Evolutionary conservation across 148 eudicot species (phyloP), one percentile per base, ranked within the genome.

Genomic region (Chenopodium album): DNA sequence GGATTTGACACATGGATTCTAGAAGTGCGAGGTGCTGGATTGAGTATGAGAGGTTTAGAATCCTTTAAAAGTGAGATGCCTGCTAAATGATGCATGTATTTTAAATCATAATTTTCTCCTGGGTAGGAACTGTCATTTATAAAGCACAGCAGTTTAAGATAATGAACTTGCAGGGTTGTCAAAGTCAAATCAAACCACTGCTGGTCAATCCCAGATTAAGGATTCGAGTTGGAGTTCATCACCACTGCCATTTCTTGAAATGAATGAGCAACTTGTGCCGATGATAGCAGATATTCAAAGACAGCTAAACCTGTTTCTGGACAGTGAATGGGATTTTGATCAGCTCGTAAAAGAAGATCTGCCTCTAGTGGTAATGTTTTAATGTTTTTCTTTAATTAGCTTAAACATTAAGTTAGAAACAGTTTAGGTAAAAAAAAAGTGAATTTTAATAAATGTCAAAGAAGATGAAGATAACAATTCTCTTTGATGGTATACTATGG

Each of bases 1-100:
- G 92, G 94, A 78, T 91, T 90, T 79, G 92, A 91, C 78, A 88
- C 94, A 66, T 91, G 94, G 94, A 88, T 86, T 79, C 91, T 91
- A 75, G 94, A 91, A 78, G 81, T 90, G 44, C 90, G 94, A 63
- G 94, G 94, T 78, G 89, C 94, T 77, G 94, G 94, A 48, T 86
- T 91, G 81, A 91, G 94, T 80, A 74, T 66, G 78, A 83, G 88
- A 73, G 82, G 84, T 72, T 74, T 82, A n/a, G 86, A 78, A 32
- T 52, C 72, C 31, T 22, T 75, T 50, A 78, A 84, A 71, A 78
- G 77, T 77, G 72, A 82, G 81, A 78, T 77, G 41, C 82, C 78
- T 50, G n/a, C 71, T 12, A 59, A 78, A 31, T 31, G 64, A 32
- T 29, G 9, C 78, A 10, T 14, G 37, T 81, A 76, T 67, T 50